Percentiles rank a stretch among this genome's conserved stretches.
phyloP scores from a whole-genome alignment of 139 green algal genomes.

The Tetraselmis chui region DNA sequence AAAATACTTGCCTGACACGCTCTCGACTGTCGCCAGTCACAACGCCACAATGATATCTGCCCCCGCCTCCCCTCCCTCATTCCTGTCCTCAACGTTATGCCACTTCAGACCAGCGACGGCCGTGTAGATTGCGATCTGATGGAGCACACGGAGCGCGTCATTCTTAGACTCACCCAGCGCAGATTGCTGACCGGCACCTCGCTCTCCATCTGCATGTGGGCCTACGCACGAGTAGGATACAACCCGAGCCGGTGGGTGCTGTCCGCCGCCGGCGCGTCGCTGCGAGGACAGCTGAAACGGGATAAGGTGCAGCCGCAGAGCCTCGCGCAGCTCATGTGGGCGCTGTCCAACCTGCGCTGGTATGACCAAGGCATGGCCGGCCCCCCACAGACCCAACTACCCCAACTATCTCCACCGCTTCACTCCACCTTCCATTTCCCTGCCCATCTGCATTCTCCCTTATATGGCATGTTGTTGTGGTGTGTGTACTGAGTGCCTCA shows the following conservation, averaged over 20 bases:
- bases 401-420: not conserved
- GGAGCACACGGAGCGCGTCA: not conserved
- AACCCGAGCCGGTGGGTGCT: not conserved
- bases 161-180: not conserved
- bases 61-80: too few species aligned
- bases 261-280: too few species aligned
- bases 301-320: not conserved
- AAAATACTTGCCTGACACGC: too few species aligned
- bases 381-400: not conserved
- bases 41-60: too few species aligned
- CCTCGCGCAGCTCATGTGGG: not conserved
- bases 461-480: not conserved
- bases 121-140: not conserved
- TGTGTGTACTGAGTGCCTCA: not conserved
- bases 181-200: not conserved
- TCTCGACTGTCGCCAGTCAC: too few species aligned
- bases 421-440: not conserved
- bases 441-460: not conserved
- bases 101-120: not conserved
- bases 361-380: not conserved
- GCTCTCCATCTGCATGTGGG: not conserved
- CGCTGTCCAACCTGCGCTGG: not conserved
- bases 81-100: too few species aligned
- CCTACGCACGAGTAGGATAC: not conserved
- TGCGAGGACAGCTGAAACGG: not conserved